Conservation (phyloP, 768 basidiomycete species). For the Tulasnella sp. region DNA sequence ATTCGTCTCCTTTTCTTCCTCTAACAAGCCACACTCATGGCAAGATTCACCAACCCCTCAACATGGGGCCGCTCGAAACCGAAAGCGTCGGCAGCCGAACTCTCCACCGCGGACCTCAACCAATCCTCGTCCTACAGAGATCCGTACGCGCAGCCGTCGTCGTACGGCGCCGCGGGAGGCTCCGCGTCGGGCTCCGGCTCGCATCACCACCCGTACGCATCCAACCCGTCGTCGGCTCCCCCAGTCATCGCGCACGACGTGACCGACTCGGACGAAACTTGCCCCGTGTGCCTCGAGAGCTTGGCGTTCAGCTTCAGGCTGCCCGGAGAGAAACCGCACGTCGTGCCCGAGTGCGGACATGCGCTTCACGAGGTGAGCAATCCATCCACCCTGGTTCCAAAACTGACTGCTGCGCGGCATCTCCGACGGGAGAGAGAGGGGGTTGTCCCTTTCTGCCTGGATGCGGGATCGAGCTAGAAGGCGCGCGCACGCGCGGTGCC, state of each 20-base stretch:
- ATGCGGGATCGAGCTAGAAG: neutral
- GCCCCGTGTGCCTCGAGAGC: conserved; percentile 95
- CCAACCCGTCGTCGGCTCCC: conserved; percentile 21
- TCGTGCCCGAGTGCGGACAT: conserved; percentile 96
- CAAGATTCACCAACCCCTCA: conserved; percentile 25
- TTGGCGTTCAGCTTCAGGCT: conserved; percentile 89
- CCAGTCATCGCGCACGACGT: conserved; percentile 66
- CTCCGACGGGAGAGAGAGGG: neutral
- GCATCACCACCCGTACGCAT: conserved; percentile 31
- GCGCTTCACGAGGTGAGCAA: conserved; percentile 81
- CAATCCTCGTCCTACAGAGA: neutral
- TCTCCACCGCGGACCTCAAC: conserved; percentile 22
- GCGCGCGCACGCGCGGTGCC: neutral
- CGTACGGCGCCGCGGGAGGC: neutral
- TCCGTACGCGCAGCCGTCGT: neutral
- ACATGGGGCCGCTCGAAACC: conserved; percentile 29
- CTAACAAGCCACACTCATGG: neutral
- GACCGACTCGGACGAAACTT: conserved; percentile 79
- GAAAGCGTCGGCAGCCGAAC: neutral
- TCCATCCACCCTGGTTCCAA: neutral
- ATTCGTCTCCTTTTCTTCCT: neutral
- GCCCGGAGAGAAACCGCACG: conserved; percentile 94
- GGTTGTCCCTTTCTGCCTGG: neutral
- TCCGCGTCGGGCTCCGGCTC: neutral
- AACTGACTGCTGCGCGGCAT: neutral